These are phyloP conservation scores for Claviceps pazoutovae DNA, from an alignment of 2,329 filamentous ascomycete genomes.

Conservation along the genomic window DNA sequence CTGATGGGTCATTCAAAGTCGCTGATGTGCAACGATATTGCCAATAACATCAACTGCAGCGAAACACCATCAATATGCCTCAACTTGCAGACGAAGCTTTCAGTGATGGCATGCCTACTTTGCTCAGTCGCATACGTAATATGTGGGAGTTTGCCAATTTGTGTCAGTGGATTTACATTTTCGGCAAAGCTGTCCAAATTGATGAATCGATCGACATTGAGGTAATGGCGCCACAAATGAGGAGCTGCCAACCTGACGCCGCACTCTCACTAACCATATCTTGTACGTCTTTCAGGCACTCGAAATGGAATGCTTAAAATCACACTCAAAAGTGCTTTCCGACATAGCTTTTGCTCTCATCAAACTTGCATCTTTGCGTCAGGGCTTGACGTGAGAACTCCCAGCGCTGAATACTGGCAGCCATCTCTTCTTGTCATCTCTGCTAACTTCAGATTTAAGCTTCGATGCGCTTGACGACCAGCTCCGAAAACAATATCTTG, in stretches of 20 bases:
- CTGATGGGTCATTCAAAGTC: too few species aligned
- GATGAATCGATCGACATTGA: constrained; percentile 82
- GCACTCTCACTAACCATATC: too few species aligned
- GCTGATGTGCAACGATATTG: background rate
- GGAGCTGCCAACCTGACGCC: too few species aligned
- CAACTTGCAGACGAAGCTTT: background rate
- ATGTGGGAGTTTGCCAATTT: constrained; percentile 95
- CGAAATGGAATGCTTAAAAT: constrained; percentile 76
- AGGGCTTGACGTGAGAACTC: constrained; percentile 66
- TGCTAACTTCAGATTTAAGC: constrained; percentile 30
- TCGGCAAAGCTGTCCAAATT: constrained; percentile 80
- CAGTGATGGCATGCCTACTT: background rate
- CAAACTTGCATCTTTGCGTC: constrained; percentile 88
- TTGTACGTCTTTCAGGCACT: constrained; percentile 47
- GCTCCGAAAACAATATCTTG: constrained; percentile 71
- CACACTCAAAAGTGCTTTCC: constrained; percentile 57
- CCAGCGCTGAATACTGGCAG: background rate
- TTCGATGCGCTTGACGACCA: constrained; percentile 87
- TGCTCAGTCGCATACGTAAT: constrained; percentile 60
- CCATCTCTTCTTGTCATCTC: constrained; percentile 4
- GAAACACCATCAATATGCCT: background rate
- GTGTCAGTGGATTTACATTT: constrained; percentile 85
- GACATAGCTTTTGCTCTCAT: constrained; percentile 77
- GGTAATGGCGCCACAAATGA: constrained; percentile 33
- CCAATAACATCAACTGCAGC: background rate